Evolutionary conservation across 768 basidiomycete genomes (phyloP).

Genomic region (Mycena albidolilacea): DNA sequence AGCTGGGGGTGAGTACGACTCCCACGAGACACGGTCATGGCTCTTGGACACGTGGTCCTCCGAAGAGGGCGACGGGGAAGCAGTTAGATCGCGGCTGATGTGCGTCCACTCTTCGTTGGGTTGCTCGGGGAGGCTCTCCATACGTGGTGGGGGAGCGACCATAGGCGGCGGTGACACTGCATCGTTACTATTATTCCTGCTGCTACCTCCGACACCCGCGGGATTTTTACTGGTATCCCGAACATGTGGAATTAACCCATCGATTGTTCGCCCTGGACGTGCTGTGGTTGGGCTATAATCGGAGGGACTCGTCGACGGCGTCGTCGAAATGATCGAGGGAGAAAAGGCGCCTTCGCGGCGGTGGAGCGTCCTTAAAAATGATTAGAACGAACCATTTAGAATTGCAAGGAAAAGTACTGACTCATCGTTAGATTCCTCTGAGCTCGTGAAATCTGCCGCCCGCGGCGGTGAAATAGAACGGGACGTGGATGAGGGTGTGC

Average conservation of each 20-base stretch:
- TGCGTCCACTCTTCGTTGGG: conserved; percentile 39
- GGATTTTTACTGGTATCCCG: conserved; percentile 16
- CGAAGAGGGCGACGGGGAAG: conserved; percentile 31
- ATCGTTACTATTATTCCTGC: conserved; percentile 26
- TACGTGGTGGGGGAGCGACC: conserved; percentile 54
- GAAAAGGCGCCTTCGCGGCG: conserved; percentile 79
- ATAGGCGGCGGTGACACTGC: conserved; percentile 47
- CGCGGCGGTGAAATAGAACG: conserved; percentile 35
- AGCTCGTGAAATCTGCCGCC: conserved; percentile 13
- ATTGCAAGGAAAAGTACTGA: conserved; percentile 25
- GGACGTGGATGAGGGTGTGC: conserved; percentile 38
- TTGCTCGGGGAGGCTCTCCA: conserved; percentile 45
- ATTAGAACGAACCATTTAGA: conserved; percentile 13
- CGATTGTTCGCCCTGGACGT: conserved; percentile 28
- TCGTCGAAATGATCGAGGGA: conserved; percentile 56
- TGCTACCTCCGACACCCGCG: conserved; percentile 41
- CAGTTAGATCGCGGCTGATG: conserved; percentile 38
- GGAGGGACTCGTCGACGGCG: conserved; percentile 41
- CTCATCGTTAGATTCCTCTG: conserved; percentile 29
- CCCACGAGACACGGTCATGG: conserved; percentile 42
- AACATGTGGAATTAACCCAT: conserved; percentile 29
- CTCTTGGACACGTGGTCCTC: conserved; percentile 35
- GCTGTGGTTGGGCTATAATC: conserved; percentile 34
- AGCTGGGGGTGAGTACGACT: conserved; percentile 35
- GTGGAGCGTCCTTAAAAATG: conserved; percentile 51